Base-by-base conservation (phyloP, 1,284 basidiomycete species). In the Cerioporus squamosus region DNA sequence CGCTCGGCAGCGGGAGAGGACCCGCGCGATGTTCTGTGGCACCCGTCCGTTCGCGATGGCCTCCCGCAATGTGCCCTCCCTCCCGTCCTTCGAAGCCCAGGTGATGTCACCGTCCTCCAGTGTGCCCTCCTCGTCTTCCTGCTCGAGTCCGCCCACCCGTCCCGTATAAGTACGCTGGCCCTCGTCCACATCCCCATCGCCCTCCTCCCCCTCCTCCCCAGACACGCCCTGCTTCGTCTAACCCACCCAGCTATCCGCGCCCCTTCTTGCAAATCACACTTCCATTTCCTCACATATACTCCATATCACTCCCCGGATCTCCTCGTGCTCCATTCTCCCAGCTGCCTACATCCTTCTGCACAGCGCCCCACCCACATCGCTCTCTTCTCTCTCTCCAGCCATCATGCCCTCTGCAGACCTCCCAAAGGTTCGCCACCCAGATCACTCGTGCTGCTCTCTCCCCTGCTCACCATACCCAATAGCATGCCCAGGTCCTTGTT, bases 401-500 rank as follows among this genome's bases (percentile, higher is more conserved):
- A n/a, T n/a, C n/a, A 66, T 66, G 65, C 62, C 65, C 2, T 62
- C 62, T 20, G 58, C 55, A 12, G 43, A 59, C n/a, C 49, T 59
- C 42, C 66, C 66, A n/a, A 55, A 57, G 12, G 66, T 68, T 12
- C 14, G 57, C 47, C 8, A 26, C 20, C n/a, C 43, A 36, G 22
- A n/a, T n/a, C n/a, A n/a, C 29, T n/a, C 44, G 15, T n/a, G n/a
- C 18, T 15, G 10, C 23, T 20, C 24, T 33, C n/a, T 12, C 31
- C 5, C 18, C 18, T 17, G n/a, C 24, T 14, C 18, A 20, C 8
- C 14, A 4, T 20, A 29, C 7, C 9, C 39, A n/a, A 1, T 54
- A 75, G 73, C 70, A 77, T 67, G 62, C 75, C 23, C 74, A 74
- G 44, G 67, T 81, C 52, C 76, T 81, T 46, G 75, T 82, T 47